Conservation (phyloP, 495 filamentous ascomycete genomes). For the Aspergillus sclerotioniger region DNA sequence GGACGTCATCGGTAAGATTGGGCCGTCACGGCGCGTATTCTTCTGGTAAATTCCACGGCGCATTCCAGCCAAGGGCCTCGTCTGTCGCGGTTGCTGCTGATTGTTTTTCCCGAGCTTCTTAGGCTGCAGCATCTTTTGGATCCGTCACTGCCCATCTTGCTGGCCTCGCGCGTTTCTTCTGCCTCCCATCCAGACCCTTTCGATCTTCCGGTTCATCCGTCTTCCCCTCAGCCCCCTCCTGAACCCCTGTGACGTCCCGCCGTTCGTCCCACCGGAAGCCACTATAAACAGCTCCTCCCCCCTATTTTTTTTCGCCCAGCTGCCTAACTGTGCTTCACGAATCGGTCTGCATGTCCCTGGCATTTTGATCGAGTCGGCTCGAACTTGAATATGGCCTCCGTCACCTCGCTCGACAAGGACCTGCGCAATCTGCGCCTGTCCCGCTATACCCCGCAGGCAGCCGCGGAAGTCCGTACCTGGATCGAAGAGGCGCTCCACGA, state of each 20-base stretch:
- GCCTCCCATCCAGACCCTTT: neutral
- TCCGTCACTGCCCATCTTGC: too few species aligned
- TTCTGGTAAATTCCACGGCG: too few species aligned
- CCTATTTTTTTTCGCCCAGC: neutral
- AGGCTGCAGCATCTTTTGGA: too few species aligned
- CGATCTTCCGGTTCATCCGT: neutral
- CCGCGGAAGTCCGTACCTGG: constrained; percentile 82
- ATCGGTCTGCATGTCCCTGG: constrained; percentile 3
- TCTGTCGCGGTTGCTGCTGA: too few species aligned
- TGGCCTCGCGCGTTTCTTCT: too few species aligned
- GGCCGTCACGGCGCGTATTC: too few species aligned
- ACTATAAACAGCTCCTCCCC: constrained; percentile 6
- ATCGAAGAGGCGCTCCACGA: constrained; percentile 81
- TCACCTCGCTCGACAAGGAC: constrained; percentile 91
- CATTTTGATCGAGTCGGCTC: constrained; percentile 6
- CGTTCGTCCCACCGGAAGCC: constrained; percentile 10
- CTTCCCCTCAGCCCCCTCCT: constrained; percentile 1
- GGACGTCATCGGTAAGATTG: too few species aligned
- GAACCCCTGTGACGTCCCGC: constrained; percentile 13
- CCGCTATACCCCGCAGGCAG: constrained; percentile 90
- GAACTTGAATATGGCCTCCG: constrained; percentile 74
- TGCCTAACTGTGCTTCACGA: neutral
- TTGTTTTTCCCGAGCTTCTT: too few species aligned
- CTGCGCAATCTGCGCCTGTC: constrained; percentile 88
- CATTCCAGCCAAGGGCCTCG: too few species aligned